phyloP scores from a whole-genome alignment of 257 asterid genomes.

The Solanum paucissectum region DNA sequence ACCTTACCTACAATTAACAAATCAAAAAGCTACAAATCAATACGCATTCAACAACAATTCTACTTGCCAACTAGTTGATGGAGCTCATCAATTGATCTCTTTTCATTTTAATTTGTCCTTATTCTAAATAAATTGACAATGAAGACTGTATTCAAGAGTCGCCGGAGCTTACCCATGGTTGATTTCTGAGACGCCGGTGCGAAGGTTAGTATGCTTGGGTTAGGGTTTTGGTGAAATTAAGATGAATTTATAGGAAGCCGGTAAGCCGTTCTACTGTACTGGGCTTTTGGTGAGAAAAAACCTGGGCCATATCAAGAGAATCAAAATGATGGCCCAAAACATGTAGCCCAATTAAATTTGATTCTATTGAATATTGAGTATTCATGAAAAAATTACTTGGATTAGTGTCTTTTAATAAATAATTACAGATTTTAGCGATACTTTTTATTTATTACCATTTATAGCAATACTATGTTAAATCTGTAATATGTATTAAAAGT shows the following conservation, averaged over 20 bases:
- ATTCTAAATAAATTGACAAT: not conserved
- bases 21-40: not conserved
- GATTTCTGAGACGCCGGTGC: not conserved
- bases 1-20: slow-evolving; percentile 49
- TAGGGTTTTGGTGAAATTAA: slow-evolving; percentile 2
- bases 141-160: not conserved
- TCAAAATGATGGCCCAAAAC: not conserved
- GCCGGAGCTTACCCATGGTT: slow-evolving; percentile 21
- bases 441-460: too few species aligned
- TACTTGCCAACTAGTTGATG: not conserved
- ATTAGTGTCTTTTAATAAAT: too few species aligned
- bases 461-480: too few species aligned
- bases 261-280: not conserved
- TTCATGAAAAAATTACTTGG: too few species aligned
- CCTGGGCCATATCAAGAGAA: not conserved
- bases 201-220: not conserved
- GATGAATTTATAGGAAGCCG: not conserved
- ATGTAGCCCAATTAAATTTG: not conserved
- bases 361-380: too few species aligned
- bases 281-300: not conserved
- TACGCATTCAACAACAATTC: not conserved
- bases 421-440: too few species aligned
- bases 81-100: not conserved
- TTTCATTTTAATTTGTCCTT: not conserved
- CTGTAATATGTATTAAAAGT: too few species aligned